Base-by-base conservation (phyloP, 371 early-diverging fungal genomes). In the Actinomortierella wolfii region DNA sequence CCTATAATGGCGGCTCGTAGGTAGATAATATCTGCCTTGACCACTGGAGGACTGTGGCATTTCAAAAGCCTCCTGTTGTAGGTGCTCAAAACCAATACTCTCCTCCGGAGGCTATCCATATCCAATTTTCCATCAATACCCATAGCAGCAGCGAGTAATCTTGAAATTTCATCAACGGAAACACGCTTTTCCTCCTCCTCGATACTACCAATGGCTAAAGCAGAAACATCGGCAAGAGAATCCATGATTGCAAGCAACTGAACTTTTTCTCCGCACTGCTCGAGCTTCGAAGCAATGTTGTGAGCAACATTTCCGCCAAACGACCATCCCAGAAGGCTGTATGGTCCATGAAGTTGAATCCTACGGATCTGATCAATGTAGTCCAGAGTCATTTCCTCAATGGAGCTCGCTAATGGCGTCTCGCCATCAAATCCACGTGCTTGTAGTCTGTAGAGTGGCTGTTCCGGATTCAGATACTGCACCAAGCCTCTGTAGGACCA, bases 391-490 rank as follows among this genome's bases (percentile, higher is more conserved):
- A 61, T 61, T 39, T 61, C 61, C 1, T 54, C 51, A 20, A 61
- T 13, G 8, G 61, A 24, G 11, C 21, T 24, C 20, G 46, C 56
- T 13, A 45, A 20, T 21, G 56, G 23, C 8, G 56, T 52, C 29
- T 24, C 20, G 5, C n/a, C 56, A 20, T 43, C 20, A 6, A 62
- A 51, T 44, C 62, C 62, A 23, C 62, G 62, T 23, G 62, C 56
- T 24, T 62, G 62, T 0, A 62, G 52, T n/a, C 51, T 56, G 24
- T 62, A 62, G n/a, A 62, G 13, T 7, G 62, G 62, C 44, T 62
- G 62, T 3, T 62, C 62, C 4, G 51, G 29, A 13, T 23, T 43
- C 2, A 62, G 11, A 34, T 51, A 52, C 24, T 43, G 43, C 15
- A 47, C 15, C 2, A 62, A 46, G 1, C 51, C 25, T 9, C 7